Percentiles rank a stretch among this genome's conserved stretches.
These are phyloP conservation scores for Gleditsia sinensis DNA, from an alignment of 306 rosid genomes.

Conservation along the genomic window DNA sequence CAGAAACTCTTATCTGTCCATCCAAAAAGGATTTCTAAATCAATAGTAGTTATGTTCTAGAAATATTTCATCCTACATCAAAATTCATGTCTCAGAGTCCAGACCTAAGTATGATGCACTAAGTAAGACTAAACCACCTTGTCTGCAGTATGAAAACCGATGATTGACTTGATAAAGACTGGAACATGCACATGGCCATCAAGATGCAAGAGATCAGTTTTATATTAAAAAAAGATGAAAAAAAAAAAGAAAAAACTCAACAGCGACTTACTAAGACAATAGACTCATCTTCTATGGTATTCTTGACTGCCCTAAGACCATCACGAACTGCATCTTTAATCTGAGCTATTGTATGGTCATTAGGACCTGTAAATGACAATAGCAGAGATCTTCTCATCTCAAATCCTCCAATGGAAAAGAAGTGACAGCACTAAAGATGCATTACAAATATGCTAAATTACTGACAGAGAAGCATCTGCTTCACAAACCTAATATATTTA, in stretches of 20 bases:
- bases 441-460: constrained; percentile 1
- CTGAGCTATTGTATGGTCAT: constrained; percentile 97
- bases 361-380: constrained; percentile 73
- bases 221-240: too few species aligned
- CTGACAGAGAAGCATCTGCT: neutral
- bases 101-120: neutral
- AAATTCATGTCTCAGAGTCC: neutral
- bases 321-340: constrained; percentile 99
- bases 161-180: neutral
- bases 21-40: neutral
- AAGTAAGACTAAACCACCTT: neutral
- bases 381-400: constrained; percentile 27
- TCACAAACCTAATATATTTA: neutral
- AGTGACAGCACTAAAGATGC: neutral
- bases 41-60: neutral
- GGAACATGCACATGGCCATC: neutral
- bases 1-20: neutral
- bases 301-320: constrained; percentile 95
- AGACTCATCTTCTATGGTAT: constrained; percentile 94
- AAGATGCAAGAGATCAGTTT: neutral
- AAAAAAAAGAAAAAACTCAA: neutral
- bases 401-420: constrained; percentile 24
- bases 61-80: neutral
- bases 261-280: constrained; percentile 64
- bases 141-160: too few species aligned